phyloP scores from a whole-genome alignment of 2,329 filamentous ascomycete genomes.

The Tolypocladium album region DNA sequence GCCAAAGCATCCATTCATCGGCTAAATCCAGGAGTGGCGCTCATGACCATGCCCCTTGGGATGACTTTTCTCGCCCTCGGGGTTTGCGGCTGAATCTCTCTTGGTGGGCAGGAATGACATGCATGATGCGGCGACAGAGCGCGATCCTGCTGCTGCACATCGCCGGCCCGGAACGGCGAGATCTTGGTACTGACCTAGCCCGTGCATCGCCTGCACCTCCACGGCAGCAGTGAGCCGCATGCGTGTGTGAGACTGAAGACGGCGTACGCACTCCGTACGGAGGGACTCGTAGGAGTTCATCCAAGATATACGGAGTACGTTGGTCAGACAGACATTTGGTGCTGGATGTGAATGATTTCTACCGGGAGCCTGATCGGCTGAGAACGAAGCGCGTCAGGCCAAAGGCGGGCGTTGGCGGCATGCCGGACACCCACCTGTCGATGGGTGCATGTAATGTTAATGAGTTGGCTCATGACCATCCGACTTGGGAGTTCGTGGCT shows the following conservation, averaged over 20 bases:
- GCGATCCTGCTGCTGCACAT: not conserved
- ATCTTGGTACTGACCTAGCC: not conserved
- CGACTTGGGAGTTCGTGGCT: not conserved
- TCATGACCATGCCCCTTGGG: not conserved
- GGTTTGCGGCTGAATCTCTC: not conserved
- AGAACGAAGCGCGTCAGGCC: too few species aligned
- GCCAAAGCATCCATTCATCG: not conserved
- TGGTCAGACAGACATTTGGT: too few species aligned
- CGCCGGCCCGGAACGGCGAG: not conserved
- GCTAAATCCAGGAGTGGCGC: not conserved
- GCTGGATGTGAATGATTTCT: too few species aligned
- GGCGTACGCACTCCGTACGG: too few species aligned
- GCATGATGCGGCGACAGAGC: not conserved
- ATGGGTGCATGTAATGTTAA: not conserved
- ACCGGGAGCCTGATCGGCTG: too few species aligned
- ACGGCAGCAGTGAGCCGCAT: too few species aligned
- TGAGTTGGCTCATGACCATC: too few species aligned
- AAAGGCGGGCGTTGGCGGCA: not conserved
- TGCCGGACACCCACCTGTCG: not conserved
- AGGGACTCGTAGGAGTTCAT: too few species aligned
- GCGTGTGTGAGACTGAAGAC: too few species aligned
- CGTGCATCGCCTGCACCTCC: too few species aligned
- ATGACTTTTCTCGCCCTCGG: not conserved
- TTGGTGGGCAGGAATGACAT: not conserved
- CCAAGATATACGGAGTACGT: too few species aligned